Evolutionary conservation across 345 rosid species (phyloP).

Genomic region (Sisymbrium altissimum): DNA sequence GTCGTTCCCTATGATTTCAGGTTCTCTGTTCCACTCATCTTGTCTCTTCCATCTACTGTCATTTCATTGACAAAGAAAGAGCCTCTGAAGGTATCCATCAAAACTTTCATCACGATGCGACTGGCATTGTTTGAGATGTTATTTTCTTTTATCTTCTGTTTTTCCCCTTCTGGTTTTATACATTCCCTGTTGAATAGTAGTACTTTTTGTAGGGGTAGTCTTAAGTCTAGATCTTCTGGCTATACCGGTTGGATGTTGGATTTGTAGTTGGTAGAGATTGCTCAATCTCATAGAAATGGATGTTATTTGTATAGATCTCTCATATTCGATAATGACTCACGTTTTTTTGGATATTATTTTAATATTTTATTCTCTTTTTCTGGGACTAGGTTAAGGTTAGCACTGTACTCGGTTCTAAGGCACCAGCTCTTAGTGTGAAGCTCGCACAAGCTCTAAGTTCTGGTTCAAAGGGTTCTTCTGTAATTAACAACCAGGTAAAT

Average conservation of each 20-base stretch:
- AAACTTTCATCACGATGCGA: slow-evolving; percentile 4
- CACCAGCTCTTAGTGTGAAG: slow-evolving; percentile 79
- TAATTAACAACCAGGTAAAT: slow-evolving; percentile 66
- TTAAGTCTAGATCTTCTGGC: neutral
- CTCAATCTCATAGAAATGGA: neutral
- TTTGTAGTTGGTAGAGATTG: neutral
- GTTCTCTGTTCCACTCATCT: slow-evolving; percentile 73
- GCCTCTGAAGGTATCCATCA: slow-evolving; percentile 54
- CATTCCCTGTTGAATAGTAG: neutral
- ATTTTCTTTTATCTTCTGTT: neutral
- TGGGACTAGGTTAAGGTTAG: slow-evolving; percentile 70
- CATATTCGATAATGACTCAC: neutral
- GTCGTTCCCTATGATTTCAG: slow-evolving; percentile 42
- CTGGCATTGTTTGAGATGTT: slow-evolving; percentile 9
- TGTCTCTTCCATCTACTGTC: slow-evolving; percentile 80
- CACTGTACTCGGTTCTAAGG: slow-evolving; percentile 78
- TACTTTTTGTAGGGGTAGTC: neutral
- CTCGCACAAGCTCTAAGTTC: slow-evolving; percentile 51
- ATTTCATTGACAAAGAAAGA: slow-evolving; percentile 79
- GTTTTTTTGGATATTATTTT: neutral
- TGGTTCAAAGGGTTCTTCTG: slow-evolving; percentile 50
- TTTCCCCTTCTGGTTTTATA: neutral
- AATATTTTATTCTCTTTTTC: neutral
- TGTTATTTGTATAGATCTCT: neutral
- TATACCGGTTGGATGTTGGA: neutral